Percentiles rank a stretch among this genome's conserved stretches.
Conservation (phyloP, 257 asterid species). For the Lycium barbarum region DNA sequence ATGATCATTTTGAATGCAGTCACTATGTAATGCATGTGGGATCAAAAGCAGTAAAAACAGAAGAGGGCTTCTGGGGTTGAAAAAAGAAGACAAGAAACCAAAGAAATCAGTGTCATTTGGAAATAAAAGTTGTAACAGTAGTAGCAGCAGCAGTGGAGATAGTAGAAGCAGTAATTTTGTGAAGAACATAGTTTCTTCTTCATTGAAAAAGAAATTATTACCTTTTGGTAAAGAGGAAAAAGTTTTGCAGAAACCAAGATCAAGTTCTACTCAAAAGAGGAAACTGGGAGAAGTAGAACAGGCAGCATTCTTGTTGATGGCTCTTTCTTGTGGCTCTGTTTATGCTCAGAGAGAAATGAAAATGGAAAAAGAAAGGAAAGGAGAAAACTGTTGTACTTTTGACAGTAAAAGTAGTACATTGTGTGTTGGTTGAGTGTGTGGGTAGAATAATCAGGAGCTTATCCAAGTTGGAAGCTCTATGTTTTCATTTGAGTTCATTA, state of each 20-base stretch:
- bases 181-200: conserved; percentile 44
- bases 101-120: conserved; percentile 51
- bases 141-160: conserved; percentile 50
- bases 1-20: conserved; percentile 54
- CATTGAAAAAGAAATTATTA: conserved; percentile 54
- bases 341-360: conserved; percentile 52
- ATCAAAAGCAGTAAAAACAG: conserved; percentile 92
- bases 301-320: conserved; percentile 92
- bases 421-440: conserved; percentile 6
- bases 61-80: conserved; percentile 75
- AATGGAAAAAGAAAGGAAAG: not conserved
- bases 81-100: conserved; percentile 72
- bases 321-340: conserved; percentile 88
- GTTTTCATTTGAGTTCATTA: not conserved
- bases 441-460: not conserved
- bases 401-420: not conserved
- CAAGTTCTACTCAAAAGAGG: conserved; percentile 62
- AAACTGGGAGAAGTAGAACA: conserved; percentile 88
- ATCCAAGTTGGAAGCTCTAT: conserved; percentile 18
- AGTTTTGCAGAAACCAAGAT: conserved; percentile 78
- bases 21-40: conserved; percentile 98
- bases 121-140: conserved; percentile 20
- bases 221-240: conserved; percentile 77
- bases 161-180: conserved; percentile 53
- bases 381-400: not conserved